Evolutionary conservation across 257 asterid species (phyloP), one percentile per base, ranked within the genome.

Genomic region (Lavandula angustifolia): DNA sequence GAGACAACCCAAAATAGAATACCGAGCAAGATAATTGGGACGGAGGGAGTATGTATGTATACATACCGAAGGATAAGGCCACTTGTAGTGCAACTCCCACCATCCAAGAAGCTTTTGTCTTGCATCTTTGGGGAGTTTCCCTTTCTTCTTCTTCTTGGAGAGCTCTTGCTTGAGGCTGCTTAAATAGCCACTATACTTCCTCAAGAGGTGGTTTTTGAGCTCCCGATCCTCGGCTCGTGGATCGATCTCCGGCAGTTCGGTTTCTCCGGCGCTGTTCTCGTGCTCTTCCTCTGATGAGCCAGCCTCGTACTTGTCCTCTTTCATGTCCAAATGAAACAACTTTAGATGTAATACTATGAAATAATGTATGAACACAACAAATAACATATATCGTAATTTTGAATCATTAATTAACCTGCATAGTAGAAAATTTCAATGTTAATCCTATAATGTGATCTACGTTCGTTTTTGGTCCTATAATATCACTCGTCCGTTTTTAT

Each of bases 71-170:
- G 96, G 96, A 68, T 94, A 94, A 1, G 99, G 99, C 99, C 97
- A 92, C 69, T 89, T 92, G 81, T 89, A 89, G 73, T 92, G 99
- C 9, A 87, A 59, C 11, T 87, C 97, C 99, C 99, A 92, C 97
- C 97, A 92, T 79, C 75, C 80, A 63, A 89, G 95, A 31, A 92
- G 87, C 80, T 89, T 92, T 54, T 89, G 97, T 4, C 99, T 76
- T 0, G 99, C 99, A 14, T 92, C 99, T 83, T 89, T 92, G 5
- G 99, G 99, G 31, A 92, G 85, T 67, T 92, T 92, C 0, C 97
- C 99, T 75, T 89, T 92, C 85, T 92, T 92, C 87, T 92, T 92
- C 69, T 92, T 92, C 90, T 89, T 92, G 35, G 99, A 92, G 4
- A 92, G 94, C 68, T 92, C 99, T 75, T 92, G 99, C 57, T 87